Percentiles rank a stretch among this genome's conserved stretches.
phyloP scores from a whole-genome alignment of 139 green algal genomes.

The Spirogloea muscicola region DNA sequence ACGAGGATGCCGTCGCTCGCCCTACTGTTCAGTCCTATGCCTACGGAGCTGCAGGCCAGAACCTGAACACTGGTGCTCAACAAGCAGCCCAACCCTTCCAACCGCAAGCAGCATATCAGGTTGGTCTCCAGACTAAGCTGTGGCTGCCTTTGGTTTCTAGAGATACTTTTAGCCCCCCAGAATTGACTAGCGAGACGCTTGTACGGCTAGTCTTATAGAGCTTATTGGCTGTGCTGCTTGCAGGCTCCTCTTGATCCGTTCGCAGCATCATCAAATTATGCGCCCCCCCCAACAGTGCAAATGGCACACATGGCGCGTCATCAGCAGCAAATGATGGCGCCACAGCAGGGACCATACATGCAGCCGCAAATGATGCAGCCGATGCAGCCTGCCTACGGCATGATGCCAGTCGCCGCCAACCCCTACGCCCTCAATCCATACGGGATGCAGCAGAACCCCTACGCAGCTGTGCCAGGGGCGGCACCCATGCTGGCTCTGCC shows the following conservation, averaged over 20 bases:
- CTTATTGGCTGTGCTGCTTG: not conserved
- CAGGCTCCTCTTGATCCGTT: constrained; percentile 31
- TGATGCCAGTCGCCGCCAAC: not conserved
- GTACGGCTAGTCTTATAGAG: constrained; percentile 6
- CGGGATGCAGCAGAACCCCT: constrained; percentile 24
- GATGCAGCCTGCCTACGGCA: not conserved
- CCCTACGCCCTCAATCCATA: not conserved
- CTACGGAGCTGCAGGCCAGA: not conserved
- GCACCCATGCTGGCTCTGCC: not conserved
- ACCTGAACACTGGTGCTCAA: not conserved
- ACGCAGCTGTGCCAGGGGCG: not conserved
- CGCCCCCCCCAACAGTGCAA: constrained; percentile 37
- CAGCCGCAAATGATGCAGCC: not conserved
- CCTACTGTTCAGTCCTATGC: constrained; percentile 7
- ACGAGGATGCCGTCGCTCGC: constrained; percentile 38
- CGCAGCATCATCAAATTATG: constrained; percentile 9
- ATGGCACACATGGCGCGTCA: constrained; percentile 35
- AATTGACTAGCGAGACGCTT: constrained; percentile 14
- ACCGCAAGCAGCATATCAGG: not conserved
- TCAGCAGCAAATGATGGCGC: constrained; percentile 21
- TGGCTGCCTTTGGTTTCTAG: no score
- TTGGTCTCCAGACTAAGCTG: no score
- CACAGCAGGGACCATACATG: not conserved
- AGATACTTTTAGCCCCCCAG: no score
- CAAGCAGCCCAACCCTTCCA: not conserved